Conservation (phyloP, 2,329 filamentous ascomycete species). For the Xylariaceae sp. region DNA sequence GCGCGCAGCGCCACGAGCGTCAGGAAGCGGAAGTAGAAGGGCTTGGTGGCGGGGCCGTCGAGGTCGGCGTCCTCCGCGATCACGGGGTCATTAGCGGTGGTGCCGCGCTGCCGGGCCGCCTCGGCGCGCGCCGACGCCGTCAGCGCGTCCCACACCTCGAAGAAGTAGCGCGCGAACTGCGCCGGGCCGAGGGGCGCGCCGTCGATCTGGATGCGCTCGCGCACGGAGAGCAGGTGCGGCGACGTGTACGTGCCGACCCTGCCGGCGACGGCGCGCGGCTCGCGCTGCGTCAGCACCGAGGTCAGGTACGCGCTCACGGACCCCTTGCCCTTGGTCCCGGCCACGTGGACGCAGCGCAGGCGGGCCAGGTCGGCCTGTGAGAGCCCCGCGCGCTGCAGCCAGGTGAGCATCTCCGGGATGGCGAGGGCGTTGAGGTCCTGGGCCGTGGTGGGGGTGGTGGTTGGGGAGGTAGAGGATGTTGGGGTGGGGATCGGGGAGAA, state of each 20-base stretch:
- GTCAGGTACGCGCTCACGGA: slow-evolving; percentile 85
- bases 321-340: slow-evolving; percentile 93
- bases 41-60: slow-evolving; percentile 67
- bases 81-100: slow-evolving; percentile 22
- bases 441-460: slow-evolving; percentile 48
- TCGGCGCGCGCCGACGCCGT: slow-evolving; percentile 42
- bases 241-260: slow-evolving; percentile 79
- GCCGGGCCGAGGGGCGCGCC: slow-evolving; percentile 69
- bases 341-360: slow-evolving; percentile 70
- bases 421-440: slow-evolving; percentile 68
- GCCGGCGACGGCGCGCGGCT: slow-evolving; percentile 34
- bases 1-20: slow-evolving; percentile 86
- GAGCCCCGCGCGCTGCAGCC: slow-evolving; percentile 77
- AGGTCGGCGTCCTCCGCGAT: slow-evolving; percentile 47
- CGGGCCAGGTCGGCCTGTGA: slow-evolving; percentile 47
- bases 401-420: slow-evolving; percentile 80
- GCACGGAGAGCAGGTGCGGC: slow-evolving; percentile 79
- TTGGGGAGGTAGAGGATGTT: slow-evolving; percentile 55
- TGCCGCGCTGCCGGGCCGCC: slow-evolving; percentile 29
- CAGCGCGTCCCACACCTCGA: slow-evolving; percentile 76
- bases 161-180: slow-evolving; percentile 77
- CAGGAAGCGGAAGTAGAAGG: slow-evolving; percentile 89
- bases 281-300: slow-evolving; percentile 65
- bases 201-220: slow-evolving; percentile 83
- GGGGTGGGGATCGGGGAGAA: slow-evolving; percentile 47